phyloP scores from a whole-genome alignment of 2,329 filamentous ascomycete species.

The Phialemoniopsis sp. region DNA sequence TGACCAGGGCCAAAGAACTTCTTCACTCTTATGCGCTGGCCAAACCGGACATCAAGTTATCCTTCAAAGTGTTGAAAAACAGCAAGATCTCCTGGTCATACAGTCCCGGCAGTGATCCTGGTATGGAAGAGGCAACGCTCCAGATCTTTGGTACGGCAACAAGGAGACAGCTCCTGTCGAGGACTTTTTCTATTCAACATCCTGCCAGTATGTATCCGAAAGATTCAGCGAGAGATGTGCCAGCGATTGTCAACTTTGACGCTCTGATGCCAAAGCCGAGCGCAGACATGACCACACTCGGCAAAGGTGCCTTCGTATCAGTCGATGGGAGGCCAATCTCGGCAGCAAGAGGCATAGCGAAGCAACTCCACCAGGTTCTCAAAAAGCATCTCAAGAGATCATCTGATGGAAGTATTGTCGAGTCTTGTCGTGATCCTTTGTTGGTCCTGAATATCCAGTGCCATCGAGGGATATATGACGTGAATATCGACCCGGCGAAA shows the following conservation, averaged over 20 bases:
- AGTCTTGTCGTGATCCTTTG: constrained; percentile 48
- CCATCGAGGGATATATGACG: constrained; percentile 60
- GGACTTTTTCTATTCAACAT: constrained; percentile 10
- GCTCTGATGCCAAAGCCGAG: constrained; percentile 53
- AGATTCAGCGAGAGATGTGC: constrained; percentile 1
- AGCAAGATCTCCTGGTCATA: constrained; percentile 57
- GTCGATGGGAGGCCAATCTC: constrained; percentile 65
- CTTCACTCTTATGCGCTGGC: constrained; percentile 64
- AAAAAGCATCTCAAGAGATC: constrained; percentile 38
- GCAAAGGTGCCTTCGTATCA: constrained; percentile 58
- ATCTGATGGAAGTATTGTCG: not conserved
- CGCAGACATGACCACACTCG: constrained; percentile 36
- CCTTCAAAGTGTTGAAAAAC: constrained; percentile 52
- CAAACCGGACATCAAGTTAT: constrained; percentile 57
- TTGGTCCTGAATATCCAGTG: constrained; percentile 61
- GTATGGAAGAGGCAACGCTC: constrained; percentile 52
- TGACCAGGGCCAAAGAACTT: constrained; percentile 54
- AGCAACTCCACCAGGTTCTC: constrained; percentile 52
- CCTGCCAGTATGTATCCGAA: not conserved
- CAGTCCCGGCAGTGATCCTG: constrained; percentile 45
- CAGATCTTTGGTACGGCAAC: constrained; percentile 59
- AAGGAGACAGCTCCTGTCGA: constrained; percentile 48
- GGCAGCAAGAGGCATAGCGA: constrained; percentile 48
- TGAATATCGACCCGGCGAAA: constrained; percentile 68
- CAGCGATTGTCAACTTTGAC: constrained; percentile 29